Percentiles rank a stretch among this genome's conserved stretches.
Conservation (phyloP, 495 filamentous ascomycete genomes). For the Aspergillus haitiensis region DNA sequence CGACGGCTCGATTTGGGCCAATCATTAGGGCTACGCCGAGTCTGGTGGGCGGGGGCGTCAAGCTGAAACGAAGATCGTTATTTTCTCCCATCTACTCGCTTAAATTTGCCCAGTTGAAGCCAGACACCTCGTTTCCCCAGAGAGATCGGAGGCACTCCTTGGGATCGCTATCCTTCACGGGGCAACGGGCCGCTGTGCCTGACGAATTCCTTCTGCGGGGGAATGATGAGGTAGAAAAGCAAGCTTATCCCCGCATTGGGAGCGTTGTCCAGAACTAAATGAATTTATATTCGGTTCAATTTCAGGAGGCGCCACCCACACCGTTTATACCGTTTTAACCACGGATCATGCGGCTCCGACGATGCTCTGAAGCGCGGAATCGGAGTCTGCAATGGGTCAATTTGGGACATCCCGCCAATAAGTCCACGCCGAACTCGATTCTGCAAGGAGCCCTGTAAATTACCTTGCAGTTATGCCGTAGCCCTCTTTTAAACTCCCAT, state of each 20-base stretch:
- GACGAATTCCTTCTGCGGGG: background rate
- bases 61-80: too few species aligned
- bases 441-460: background rate
- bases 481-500: background rate
- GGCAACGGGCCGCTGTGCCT: background rate
- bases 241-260: background rate
- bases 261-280: background rate
- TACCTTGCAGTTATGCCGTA: background rate
- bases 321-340: conserved; percentile 1
- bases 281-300: background rate
- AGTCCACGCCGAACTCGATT: background rate
- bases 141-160: too few species aligned
- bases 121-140: too few species aligned
- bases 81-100: too few species aligned
- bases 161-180: background rate
- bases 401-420: background rate
- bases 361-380: background rate
- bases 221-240: background rate
- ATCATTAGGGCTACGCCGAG: too few species aligned
- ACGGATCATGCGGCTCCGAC: background rate
- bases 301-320: background rate
- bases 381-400: background rate
- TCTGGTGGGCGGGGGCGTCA: too few species aligned
- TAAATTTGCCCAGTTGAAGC: too few species aligned
- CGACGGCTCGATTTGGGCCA: too few species aligned